Percentiles rank a stretch among this genome's conserved stretches.
phyloP scores from a whole-genome alignment of 116 monocot species.

The Iris pallida region DNA sequence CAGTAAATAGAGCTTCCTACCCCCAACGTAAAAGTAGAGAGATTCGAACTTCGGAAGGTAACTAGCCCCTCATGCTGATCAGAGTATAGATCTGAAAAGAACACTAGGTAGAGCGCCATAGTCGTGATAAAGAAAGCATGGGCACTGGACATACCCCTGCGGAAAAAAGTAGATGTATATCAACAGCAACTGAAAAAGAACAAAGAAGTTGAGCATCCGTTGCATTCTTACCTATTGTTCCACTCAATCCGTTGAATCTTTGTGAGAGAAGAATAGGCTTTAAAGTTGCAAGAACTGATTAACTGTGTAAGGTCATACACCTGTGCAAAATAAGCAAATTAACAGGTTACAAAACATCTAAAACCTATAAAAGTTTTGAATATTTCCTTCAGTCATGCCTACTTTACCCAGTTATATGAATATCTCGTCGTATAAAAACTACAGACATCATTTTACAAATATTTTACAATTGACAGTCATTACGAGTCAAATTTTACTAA shows the following conservation, averaged over 20 bases:
- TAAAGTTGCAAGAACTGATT: constrained; percentile 52
- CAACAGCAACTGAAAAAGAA: neutral
- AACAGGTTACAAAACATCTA: too few species aligned
- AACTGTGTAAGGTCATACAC: constrained; percentile 65
- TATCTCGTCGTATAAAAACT: too few species aligned
- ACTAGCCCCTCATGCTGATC: constrained; percentile 38
- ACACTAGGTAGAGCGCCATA: constrained; percentile 67
- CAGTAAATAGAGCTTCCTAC: constrained; percentile 22
- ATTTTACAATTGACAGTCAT: too few species aligned
- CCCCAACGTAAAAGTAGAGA: constrained; percentile 78
- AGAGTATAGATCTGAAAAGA: constrained; percentile 69
- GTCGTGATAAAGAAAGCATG: constrained; percentile 84
- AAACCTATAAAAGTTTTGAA: too few species aligned
- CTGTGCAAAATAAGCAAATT: constrained; percentile 24
- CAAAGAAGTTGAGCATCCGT: neutral
- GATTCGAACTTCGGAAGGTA: constrained; percentile 59
- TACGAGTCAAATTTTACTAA: too few species aligned
- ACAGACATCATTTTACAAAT: too few species aligned
- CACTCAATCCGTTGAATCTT: constrained; percentile 79
- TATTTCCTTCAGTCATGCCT: too few species aligned
- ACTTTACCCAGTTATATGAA: too few species aligned
- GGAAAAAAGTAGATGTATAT: constrained; percentile 16
- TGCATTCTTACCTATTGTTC: constrained; percentile 69
- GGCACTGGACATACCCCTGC: constrained; percentile 84
- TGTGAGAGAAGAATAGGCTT: constrained; percentile 55